These are phyloP conservation scores for Penicillium cinerascens DNA, from an alignment of 495 filamentous ascomycete species.

Conservation along the genomic window DNA sequence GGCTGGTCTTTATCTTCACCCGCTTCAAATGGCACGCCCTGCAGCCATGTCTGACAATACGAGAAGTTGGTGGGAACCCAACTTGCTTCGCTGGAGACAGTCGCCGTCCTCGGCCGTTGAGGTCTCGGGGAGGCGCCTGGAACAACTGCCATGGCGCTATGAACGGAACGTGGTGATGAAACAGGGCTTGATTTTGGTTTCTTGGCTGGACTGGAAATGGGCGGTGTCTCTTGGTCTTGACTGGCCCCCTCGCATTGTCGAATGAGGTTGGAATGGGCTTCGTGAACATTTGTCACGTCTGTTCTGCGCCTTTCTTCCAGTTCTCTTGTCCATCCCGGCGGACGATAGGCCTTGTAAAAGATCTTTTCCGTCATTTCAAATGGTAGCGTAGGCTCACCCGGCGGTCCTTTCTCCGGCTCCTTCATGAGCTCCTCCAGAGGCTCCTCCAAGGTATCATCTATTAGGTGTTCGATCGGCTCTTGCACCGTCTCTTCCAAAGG, in stretches of 20 bases:
- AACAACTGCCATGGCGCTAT: neutral
- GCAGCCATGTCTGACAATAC: conserved; percentile 44
- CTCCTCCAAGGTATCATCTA: neutral
- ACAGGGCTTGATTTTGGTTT: neutral
- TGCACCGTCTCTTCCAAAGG: neutral
- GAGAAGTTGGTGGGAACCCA: conserved; percentile 43
- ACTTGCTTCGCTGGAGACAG: conserved; percentile 42
- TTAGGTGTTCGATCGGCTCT: neutral
- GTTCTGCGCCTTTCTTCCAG: conserved; percentile 6
- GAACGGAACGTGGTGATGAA: conserved; percentile 5
- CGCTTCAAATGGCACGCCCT: conserved; percentile 36
- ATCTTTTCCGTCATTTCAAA: conserved; percentile 2
- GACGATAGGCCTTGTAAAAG: conserved; percentile 15
- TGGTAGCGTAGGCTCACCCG: neutral
- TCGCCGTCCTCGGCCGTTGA: conserved; percentile 36
- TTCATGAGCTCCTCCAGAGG: neutral
- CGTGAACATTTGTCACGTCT: conserved; percentile 35
- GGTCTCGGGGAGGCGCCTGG: conserved; percentile 22
- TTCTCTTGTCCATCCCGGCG: conserved; percentile 8
- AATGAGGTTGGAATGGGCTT: conserved; percentile 38
- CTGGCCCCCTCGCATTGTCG: conserved; percentile 25
- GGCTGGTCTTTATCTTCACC: conserved; percentile 23
- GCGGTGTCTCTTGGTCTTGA: conserved; percentile 7
- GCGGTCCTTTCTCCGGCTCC: neutral
- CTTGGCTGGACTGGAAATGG: neutral